phyloP scores from a whole-genome alignment of 768 basidiomycete species.

The Mycena haematopus region DNA sequence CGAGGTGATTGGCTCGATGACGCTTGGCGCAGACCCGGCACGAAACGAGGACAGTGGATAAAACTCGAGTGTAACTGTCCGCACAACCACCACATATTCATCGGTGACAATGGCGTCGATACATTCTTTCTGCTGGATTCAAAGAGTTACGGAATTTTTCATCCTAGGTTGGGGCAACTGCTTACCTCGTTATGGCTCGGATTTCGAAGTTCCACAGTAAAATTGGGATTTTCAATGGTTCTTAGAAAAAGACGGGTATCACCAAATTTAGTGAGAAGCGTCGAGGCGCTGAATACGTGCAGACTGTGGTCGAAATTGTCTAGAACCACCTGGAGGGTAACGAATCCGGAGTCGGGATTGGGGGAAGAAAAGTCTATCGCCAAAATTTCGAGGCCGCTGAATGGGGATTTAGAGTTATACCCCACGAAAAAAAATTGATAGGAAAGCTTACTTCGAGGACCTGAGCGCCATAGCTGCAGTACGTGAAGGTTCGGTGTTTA shows the following conservation, averaged over 20 bases:
- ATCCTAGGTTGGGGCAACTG: background rate
- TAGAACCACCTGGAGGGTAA: slow-evolving; percentile 35
- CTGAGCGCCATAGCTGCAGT: slow-evolving; percentile 49
- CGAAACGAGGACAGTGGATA: slow-evolving; percentile 44
- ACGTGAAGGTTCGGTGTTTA: slow-evolving; percentile 49
- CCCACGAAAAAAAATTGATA: background rate
- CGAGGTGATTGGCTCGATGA: slow-evolving; percentile 51
- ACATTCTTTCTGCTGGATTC: slow-evolving; percentile 43
- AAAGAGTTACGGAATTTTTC: background rate
- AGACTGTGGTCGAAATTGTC: slow-evolving; percentile 41
- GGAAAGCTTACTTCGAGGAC: slow-evolving; percentile 45
- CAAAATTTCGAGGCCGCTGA: slow-evolving; percentile 49
- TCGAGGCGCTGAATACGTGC: slow-evolving; percentile 44
- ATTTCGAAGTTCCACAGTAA: slow-evolving; percentile 45
- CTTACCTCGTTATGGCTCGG: slow-evolving; percentile 40
- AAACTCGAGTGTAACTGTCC: slow-evolving; percentile 48
- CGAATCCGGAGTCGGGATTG: slow-evolving; percentile 46
- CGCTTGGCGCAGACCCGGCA: slow-evolving; percentile 25
- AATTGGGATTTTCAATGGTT: slow-evolving; percentile 40
- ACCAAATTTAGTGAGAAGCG: slow-evolving; percentile 44
- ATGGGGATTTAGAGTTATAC: slow-evolving; percentile 13
- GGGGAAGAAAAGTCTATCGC: slow-evolving; percentile 44
- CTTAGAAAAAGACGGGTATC: slow-evolving; percentile 44
- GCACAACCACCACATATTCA: slow-evolving; percentile 53
- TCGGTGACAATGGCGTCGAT: slow-evolving; percentile 50